Base-by-base conservation (phyloP, 176 grass and related monocot genomes). In the Zizania latifolia region DNA sequence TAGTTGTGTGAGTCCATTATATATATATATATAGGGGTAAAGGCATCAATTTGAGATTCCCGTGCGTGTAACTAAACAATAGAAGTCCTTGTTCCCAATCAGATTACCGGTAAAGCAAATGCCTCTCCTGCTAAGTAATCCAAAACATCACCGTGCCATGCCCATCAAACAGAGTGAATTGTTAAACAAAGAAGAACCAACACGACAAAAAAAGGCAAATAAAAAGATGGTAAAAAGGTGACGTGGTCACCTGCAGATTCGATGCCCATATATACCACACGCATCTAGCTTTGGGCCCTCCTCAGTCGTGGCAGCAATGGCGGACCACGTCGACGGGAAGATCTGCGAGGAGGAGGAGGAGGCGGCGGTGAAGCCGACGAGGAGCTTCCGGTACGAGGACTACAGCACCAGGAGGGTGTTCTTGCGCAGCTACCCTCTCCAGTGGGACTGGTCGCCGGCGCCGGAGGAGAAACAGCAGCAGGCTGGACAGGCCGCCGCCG, bases 371-470 rank as follows among this genome's bases (percentile, higher is more conserved):
- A 83, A 68, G 79, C 75, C 65, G 37, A 59, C 74, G 4, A 83
- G 75, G 78, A 90, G 93, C 81, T 92, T 96, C 68, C 87, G 93
- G 61, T 71, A 85, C 74, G 93, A 96, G 87, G 93, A 92, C 54
- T 96, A 92, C 84, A 90, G 32, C 84, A 90, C 77, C 48, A 78
- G 84, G 84, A 61, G 93, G 64, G 86, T 87, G 4, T 96, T 96
- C 76, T 46, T 96, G 75, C 85, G 87, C 37, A 96, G 93, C 89
- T 92, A 92, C 56, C 89, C 93, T 30, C 89, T 92, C 6, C 93
- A 90, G 78, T 92, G 93, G 93, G 89, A 84, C 8, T 66, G 78
- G 60, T 74, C 89, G 22, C 30, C 53, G 1, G 19, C 2, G 10
- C 66, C 16, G 29, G 44, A 65, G 38, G 69, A 39, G 2, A 31